These are phyloP conservation scores for Cutaneotrichosporon sp. DNA, from an alignment of 1,284 basidiomycete species.

Conservation along the genomic window DNA sequence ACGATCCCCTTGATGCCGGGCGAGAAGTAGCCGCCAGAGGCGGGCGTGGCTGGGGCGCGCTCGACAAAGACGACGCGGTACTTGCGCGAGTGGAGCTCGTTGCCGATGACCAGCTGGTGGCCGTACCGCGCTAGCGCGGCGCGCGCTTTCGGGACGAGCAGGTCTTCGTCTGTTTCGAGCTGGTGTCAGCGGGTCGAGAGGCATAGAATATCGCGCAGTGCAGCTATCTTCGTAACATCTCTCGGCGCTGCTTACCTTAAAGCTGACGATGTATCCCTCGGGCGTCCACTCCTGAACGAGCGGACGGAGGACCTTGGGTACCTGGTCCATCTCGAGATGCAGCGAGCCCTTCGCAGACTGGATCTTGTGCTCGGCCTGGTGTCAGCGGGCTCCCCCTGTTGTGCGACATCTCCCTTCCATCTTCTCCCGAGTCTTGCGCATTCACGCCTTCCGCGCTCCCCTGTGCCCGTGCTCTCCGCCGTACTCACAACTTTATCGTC, in stretches of 20 bases:
- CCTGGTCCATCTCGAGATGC: conserved; percentile 96
- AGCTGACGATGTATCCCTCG: conserved; percentile 88
- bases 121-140: conserved; percentile 86
- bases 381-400: conserved; percentile 1
- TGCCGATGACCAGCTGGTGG: conserved; percentile 95
- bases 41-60: conserved; percentile 13
- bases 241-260: conserved; percentile 66
- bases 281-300: conserved; percentile 91
- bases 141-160: conserved; percentile 87
- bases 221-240: too few species aligned
- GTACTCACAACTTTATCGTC: conserved; percentile 72
- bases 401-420: too few species aligned
- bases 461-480: background rate
- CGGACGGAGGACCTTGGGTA: conserved; percentile 89
- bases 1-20: conserved; percentile 5
- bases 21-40: background rate
- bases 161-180: conserved; percentile 83
- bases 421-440: too few species aligned
- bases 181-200: conserved; percentile 40
- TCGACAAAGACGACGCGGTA: conserved; percentile 84
- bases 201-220: background rate
- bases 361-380: conserved; percentile 93
- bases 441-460: too few species aligned
- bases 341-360: conserved; percentile 91
- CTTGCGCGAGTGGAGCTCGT: conserved; percentile 84